phyloP scores from a whole-genome alignment of 371 early-diverging fungal genomes.

The Haplosporangium sp. region DNA sequence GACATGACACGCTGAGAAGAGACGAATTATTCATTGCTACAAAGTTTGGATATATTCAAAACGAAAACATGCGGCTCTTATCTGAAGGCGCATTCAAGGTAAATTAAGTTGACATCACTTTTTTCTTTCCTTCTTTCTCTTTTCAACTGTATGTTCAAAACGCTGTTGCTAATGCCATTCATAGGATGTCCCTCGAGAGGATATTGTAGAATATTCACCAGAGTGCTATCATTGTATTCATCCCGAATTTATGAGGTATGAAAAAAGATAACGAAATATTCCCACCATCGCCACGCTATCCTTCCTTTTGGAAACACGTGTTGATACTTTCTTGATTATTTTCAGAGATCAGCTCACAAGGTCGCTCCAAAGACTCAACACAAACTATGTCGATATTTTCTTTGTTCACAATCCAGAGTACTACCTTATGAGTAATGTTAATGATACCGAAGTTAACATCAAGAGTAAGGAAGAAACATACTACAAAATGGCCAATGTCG shows the following conservation, averaged over 20 bases:
- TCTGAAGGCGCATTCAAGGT: conserved; percentile 41
- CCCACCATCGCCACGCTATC: background rate
- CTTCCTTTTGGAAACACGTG: background rate
- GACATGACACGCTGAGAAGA: conserved; percentile 33
- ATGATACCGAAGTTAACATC: conserved; percentile 23
- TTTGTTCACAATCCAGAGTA: conserved; percentile 54
- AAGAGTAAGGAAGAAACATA: conserved; percentile 19
- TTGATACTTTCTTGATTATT: background rate
- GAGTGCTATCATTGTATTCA: conserved; percentile 55
- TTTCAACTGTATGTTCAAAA: background rate
- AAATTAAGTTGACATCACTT: background rate
- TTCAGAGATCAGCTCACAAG: conserved; percentile 48
- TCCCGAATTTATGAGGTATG: conserved; percentile 55
- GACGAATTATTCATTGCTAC: conserved; percentile 46
- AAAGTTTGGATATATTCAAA: conserved; percentile 55
- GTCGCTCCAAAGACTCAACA: conserved; percentile 38
- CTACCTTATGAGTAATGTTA: conserved; percentile 41
- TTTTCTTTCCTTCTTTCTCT: background rate
- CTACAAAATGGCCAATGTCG: background rate
- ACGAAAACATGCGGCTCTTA: conserved; percentile 46
- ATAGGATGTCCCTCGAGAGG: conserved; percentile 45
- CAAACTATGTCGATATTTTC: conserved; percentile 37
- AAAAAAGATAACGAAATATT: background rate
- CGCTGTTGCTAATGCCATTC: background rate
- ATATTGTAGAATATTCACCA: conserved; percentile 42